Evolutionary conservation across 768 basidiomycete genomes (phyloP), one percentile per base, ranked within the genome.

Genomic region (Floccularia luteovirens): DNA sequence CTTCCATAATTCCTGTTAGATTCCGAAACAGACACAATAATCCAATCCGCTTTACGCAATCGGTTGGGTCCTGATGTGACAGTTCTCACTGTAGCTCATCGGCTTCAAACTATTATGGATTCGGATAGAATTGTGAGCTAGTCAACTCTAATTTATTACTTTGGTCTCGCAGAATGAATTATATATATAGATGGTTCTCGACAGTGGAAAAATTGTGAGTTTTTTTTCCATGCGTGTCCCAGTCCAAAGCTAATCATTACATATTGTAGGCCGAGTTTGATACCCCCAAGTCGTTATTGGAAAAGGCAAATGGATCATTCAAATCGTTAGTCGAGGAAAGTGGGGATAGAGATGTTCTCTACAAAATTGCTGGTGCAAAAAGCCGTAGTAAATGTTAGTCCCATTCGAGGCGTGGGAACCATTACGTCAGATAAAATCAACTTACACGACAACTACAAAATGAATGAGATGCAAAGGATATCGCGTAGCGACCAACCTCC

Each of bases 1-100:
- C 31, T 4, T 43, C n/a, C 1, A 13, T 21, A 24, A 31, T 8
- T 4, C 8, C 17, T 30, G 6, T 12, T 17, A 60, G 76, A 79
- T 51, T 69, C 71, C 46, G 65, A 67, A 41, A 82, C 81, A 13
- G 82, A 83, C 47, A 62, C 74, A 4, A 72, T 78, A 51, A 82
- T 84, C 42, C 82, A 85, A 49, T 64, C 70, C 16, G 78, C 82
- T 1, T 77, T 86, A 41, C 67, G 82, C 13, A 65, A 73, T 42
- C 79, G 81, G 51, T 75, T 84, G 47, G 66, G 64, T 16, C 62
- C 69, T 36, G 75, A 75, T 44, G 63, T 79, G 3, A 77, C 76
- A 3, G 51, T 82, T 23, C 59, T 82, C 14, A 77, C 74, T 2
- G 76, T 87, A 34, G 83, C 84, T 3, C 83, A 84, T 59, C 62